phyloP scores from a whole-genome alignment of 768 basidiomycete genomes.

The Amanita muscaria region DNA sequence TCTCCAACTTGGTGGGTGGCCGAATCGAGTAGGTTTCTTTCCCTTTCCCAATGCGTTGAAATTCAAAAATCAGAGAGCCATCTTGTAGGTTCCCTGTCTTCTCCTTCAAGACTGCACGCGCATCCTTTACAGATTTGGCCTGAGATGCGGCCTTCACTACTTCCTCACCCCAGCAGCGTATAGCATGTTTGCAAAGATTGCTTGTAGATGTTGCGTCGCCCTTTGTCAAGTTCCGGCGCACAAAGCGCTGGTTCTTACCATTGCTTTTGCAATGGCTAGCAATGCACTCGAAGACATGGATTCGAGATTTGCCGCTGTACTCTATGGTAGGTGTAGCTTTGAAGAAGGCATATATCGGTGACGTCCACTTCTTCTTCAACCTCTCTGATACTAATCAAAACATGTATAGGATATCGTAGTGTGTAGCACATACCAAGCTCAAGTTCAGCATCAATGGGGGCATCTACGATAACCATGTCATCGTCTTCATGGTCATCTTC shows the following conservation, averaged over 20 bases:
- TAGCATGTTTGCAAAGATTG: constrained; percentile 19
- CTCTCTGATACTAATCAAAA: no score
- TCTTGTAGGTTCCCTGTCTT: background rate
- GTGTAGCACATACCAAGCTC: no score
- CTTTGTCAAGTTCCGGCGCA: constrained; percentile 8
- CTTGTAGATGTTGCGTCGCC: constrained; percentile 11
- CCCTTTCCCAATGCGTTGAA: background rate
- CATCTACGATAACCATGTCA: no score
- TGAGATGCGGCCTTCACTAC: constrained; percentile 12
- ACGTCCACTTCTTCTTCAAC: constrained; percentile 6
- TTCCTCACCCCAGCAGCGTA: constrained; percentile 20
- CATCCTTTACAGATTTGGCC: constrained; percentile 2
- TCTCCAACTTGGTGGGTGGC: background rate
- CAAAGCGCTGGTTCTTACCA: background rate
- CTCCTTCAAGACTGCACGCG: constrained; percentile 5
- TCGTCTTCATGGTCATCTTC: no score
- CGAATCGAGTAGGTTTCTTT: background rate
- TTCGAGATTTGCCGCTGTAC: background rate
- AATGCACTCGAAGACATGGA: background rate
- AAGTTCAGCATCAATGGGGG: no score
- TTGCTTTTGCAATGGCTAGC: background rate
- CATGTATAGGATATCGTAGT: no score
- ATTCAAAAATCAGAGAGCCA: background rate
- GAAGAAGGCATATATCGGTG: constrained; percentile 9
- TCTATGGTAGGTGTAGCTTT: background rate